Evolutionary conservation across 2,329 filamentous ascomycete genomes (phyloP).

Genomic region (Aotearoamyces nothofagi): DNA sequence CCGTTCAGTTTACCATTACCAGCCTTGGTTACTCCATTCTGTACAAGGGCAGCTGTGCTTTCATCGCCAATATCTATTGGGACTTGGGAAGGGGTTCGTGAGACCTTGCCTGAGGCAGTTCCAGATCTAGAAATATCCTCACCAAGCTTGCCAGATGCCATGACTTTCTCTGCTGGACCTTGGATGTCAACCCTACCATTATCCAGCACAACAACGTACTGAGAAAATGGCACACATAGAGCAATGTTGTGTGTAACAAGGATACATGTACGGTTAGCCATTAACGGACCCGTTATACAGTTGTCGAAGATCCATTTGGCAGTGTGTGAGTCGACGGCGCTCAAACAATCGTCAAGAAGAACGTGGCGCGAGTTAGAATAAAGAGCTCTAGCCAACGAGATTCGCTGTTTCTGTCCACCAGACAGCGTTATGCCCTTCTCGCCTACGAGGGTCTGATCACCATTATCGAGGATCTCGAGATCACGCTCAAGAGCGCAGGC

Average conservation of each 20-base stretch:
- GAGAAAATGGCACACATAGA: slow-evolving; percentile 68
- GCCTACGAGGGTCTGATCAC: slow-evolving; percentile 85
- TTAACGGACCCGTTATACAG: slow-evolving; percentile 77
- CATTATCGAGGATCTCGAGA: slow-evolving; percentile 79
- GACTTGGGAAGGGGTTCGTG: slow-evolving; percentile 61
- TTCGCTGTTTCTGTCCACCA: slow-evolving; percentile 93
- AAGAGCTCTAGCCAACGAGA: slow-evolving; percentile 90
- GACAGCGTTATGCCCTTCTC: slow-evolving; percentile 96
- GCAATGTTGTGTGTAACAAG: slow-evolving; percentile 90
- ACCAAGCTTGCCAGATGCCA: slow-evolving; percentile 75
- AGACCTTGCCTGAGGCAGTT: slow-evolving; percentile 53
- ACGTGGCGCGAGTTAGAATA: slow-evolving; percentile 90
- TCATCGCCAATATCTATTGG: slow-evolving; percentile 61
- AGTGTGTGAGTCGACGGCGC: slow-evolving; percentile 92
- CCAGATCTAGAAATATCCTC: slow-evolving; percentile 70
- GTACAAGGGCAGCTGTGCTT: slow-evolving; percentile 34
- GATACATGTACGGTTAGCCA: slow-evolving; percentile 81
- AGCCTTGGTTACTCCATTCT: slow-evolving; percentile 12
- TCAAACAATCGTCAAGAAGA: slow-evolving; percentile 86
- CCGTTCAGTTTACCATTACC: slow-evolving; percentile 27
- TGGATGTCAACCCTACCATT: slow-evolving; percentile 70
- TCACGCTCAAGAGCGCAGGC: slow-evolving; percentile 87
- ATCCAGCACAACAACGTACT: slow-evolving; percentile 71
- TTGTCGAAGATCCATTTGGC: slow-evolving; percentile 97
- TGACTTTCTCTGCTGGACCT: slow-evolving; percentile 64